phyloP scores from a whole-genome alignment of 1,139 yeast species.

The Petasospora rhodanensis region DNA sequence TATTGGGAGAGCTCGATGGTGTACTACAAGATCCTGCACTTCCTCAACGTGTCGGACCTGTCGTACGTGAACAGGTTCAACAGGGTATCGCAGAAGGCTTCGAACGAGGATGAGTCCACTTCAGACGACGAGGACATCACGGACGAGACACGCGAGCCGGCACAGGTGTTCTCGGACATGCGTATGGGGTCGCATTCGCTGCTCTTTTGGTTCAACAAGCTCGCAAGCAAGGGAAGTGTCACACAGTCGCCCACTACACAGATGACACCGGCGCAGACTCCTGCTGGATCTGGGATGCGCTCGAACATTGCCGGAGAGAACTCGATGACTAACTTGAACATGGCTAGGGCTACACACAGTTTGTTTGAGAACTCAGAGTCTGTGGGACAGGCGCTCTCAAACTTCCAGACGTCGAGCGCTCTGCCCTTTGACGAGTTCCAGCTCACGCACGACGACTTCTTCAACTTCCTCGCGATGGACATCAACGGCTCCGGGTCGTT shows the following conservation, averaged over 20 bases:
- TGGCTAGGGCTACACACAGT: slow-evolving; percentile 1
- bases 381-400: slow-evolving; percentile 6
- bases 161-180: slow-evolving; percentile 27
- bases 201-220: slow-evolving; percentile 24
- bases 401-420: slow-evolving; percentile 15
- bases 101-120: slow-evolving; percentile 11
- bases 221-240: slow-evolving; percentile 11
- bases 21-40: slow-evolving; percentile 28
- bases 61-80: slow-evolving; percentile 19
- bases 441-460: slow-evolving; percentile 28
- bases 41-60: slow-evolving; percentile 28
- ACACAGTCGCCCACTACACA: neutral
- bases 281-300: too few relatives aligned
- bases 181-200: slow-evolving; percentile 27
- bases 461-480: slow-evolving; percentile 25
- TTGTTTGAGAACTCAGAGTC: slow-evolving; percentile 1
- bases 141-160: slow-evolving; percentile 23
- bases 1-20: slow-evolving; percentile 31
- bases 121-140: slow-evolving; percentile 19
- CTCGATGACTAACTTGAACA: too few relatives aligned
- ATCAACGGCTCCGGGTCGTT: slow-evolving; percentile 20
- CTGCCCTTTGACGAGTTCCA: slow-evolving; percentile 24
- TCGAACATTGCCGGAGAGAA: too few relatives aligned
- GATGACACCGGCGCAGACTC: neutral
- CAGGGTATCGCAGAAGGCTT: neutral